Evolutionary conservation across 2,329 filamentous ascomycete genomes (phyloP).

Genomic region (Sordariomycetes sp.): DNA sequence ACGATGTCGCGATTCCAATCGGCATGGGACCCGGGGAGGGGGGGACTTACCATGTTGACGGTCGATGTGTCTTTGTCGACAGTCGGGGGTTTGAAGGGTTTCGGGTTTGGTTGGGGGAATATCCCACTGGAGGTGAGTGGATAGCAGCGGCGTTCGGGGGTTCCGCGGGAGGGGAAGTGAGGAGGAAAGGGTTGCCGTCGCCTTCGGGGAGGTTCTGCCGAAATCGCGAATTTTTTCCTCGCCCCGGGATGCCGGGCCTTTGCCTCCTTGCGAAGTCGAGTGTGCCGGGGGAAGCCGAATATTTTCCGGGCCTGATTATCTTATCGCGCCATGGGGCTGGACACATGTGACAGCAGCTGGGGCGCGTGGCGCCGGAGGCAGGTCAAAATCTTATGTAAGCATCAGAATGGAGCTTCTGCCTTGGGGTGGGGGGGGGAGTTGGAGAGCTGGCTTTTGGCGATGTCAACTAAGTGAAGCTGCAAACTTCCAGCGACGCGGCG

Average conservation of each 20-base stretch:
- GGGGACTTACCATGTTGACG: too few species aligned
- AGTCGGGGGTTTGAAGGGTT: too few species aligned
- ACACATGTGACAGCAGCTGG: neutral
- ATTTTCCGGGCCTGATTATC: neutral
- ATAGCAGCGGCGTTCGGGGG: neutral
- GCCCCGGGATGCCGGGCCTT: neutral
- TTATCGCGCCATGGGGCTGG: neutral
- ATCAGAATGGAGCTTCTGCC: neutral
- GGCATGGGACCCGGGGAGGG: too few species aligned
- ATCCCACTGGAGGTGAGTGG: neutral
- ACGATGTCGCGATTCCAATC: too few species aligned
- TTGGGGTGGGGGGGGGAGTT: too few species aligned
- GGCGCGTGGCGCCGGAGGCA: neutral
- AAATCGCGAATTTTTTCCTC: constrained; percentile 1
- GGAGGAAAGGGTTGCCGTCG: neutral
- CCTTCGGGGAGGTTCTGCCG: neutral
- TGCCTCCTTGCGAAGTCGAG: neutral
- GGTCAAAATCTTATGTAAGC: neutral
- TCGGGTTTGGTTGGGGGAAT: too few species aligned
- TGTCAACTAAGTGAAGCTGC: neutral
- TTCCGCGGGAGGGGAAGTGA: neutral
- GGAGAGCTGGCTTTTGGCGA: neutral
- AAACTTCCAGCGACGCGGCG: neutral
- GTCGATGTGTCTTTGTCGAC: too few species aligned
- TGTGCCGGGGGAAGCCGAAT: neutral